Percentiles rank a stretch among this genome's conserved stretches.
Conservation (phyloP, 257 asterid genomes). For the Ilex aquifolium region DNA sequence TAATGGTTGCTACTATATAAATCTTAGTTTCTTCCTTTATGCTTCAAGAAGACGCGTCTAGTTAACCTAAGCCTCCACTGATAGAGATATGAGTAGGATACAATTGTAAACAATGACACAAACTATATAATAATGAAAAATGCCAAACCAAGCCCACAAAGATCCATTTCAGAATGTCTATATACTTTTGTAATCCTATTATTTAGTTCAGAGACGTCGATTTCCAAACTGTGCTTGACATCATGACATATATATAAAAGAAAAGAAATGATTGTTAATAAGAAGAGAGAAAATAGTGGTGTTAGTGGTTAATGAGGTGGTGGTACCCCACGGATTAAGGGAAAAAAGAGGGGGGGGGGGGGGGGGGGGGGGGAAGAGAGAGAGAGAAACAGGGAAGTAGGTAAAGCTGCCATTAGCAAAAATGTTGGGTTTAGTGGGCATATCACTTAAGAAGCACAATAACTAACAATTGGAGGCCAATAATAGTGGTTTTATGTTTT, state of each 20-base stretch:
- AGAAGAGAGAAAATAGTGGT: constrained; percentile 1
- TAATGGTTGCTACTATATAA: too few species aligned
- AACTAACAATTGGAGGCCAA: constrained; percentile 16
- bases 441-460: constrained; percentile 18
- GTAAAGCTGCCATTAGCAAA: constrained; percentile 4
- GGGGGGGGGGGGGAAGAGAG: too few species aligned
- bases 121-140: background rate
- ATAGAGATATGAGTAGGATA: constrained; percentile 29
- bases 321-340: constrained; percentile 18
- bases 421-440: constrained; percentile 17
- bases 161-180: constrained; percentile 6
- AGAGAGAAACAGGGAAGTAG: constrained; percentile 24
- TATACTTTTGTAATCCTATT: background rate
- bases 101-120: constrained; percentile 7
- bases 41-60: too few species aligned
- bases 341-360: constrained; percentile 15
- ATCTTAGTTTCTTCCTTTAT: too few species aligned
- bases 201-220: constrained; percentile 36
- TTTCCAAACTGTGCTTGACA: constrained; percentile 39
- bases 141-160: background rate
- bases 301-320: constrained; percentile 41
- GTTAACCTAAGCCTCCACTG: background rate
- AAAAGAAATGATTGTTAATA: constrained; percentile 18
- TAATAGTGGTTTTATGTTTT: constrained; percentile 29
- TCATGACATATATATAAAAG: constrained; percentile 20